phyloP scores from a whole-genome alignment of 129 eudicot species.

The Erigeron canadensis region DNA sequence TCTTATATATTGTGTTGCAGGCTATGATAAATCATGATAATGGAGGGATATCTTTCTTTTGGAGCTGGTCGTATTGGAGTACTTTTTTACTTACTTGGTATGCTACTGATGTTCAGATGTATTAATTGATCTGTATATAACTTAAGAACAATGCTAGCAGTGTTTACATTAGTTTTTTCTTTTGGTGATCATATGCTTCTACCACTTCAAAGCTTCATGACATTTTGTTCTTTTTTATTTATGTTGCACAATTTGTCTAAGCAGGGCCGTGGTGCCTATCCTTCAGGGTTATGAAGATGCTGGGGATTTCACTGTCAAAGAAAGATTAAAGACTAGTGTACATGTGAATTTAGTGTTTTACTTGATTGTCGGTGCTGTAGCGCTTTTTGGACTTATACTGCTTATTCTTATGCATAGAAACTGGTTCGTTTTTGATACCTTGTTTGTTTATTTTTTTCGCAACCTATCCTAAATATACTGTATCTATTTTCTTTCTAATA shows the following conservation, averaged over 20 bases:
- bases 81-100: conserved; percentile 91
- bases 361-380: conserved; percentile 62
- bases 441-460: neutral
- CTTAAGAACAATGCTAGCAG: neutral
- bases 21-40: conserved; percentile 50
- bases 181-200: neutral
- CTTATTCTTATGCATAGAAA: conserved; percentile 52
- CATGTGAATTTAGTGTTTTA: conserved; percentile 75
- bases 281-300: conserved; percentile 99
- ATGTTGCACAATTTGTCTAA: conserved; percentile 41
- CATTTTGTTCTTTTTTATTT: conserved; percentile 17
- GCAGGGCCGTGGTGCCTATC: conserved; percentile 98
- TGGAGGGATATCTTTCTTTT: conserved; percentile 70
- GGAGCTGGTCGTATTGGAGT: conserved; percentile 96
- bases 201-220: conserved; percentile 11
- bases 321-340: conserved; percentile 79
- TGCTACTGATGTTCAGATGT: neutral
- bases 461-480: neutral
- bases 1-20: conserved; percentile 37
- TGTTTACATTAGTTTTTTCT: neutral
- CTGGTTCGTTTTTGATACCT: conserved; percentile 54
- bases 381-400: conserved; percentile 67
- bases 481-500: neutral
- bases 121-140: neutral
- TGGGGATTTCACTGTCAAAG: conserved; percentile 82